Base-by-base conservation (phyloP, 768 basidiomycete genomes). In the Tulasnella sp. region DNA sequence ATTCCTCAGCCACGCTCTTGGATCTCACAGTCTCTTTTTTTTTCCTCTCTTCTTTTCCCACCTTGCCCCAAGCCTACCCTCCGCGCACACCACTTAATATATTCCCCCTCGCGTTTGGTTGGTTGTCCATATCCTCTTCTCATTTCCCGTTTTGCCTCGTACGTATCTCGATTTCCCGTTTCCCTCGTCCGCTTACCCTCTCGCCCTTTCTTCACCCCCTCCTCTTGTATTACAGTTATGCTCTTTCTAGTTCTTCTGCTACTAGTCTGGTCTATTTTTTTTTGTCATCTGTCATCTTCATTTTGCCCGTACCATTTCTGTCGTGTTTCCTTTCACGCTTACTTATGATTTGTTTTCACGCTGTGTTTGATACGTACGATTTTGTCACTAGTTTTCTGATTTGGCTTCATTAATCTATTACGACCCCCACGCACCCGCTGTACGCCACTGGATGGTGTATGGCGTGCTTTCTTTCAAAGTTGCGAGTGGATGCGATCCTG, bases 301-400 rank as follows among this genome's bases (percentile, higher is more conserved):
- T 49, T n/a, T 49, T 3, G 5, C 49, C 19, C 22, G 19, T 22
- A 22, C 49, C 19, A 22, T 49, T 49, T 49, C n/a, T 49, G 49
- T 49, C 49, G 22, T 49, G 19, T 22, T 64, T 64, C 31, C 25
- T 25, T 64, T 15, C 58, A 64, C 58, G 58, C 15, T 64, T 64
- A 64, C 58, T 64, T 64, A 64, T 64, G 58, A 64, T 64, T 64
- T 64, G 58, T 64, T 64, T 64, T 64, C 58, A 64, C 58, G 58
- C 25, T 64, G 58, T 64, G 58, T 34, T 34, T 64, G 58, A 64
- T 64, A 64, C 58, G 58, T 64, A 64, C 58, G 58, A 64, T 4
- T 34, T 29, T 64, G 58, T 64, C 4, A 6, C 58, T 64, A 31
- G 58, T 64, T 64, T 25, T 58, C 39, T n/a, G 49, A 15, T 29